Evolutionary conservation across 305 asterid genomes (phyloP).

Genomic region (Rubia balearica): DNA sequence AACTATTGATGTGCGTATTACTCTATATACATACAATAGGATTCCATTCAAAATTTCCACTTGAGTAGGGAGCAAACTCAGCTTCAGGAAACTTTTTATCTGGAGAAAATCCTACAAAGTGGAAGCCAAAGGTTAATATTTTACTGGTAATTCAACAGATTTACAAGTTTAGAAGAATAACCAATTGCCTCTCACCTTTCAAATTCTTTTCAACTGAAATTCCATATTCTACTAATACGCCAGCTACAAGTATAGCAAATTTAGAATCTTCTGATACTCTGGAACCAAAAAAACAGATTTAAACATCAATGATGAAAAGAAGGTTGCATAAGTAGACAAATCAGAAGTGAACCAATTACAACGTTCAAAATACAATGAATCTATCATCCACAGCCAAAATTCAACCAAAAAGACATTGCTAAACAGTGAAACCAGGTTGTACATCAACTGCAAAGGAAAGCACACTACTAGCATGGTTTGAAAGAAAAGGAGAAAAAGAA

Average conservation of each 20-base stretch:
- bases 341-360: background rate
- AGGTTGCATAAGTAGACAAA: conserved; percentile 23
- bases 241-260: conserved; percentile 66
- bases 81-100: conserved; percentile 88
- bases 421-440: background rate
- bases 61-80: conserved; percentile 74
- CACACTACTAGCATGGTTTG: background rate
- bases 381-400: background rate
- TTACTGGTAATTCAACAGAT: background rate
- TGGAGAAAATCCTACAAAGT: conserved; percentile 77
- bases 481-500: background rate
- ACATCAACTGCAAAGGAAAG: background rate
- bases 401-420: background rate
- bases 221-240: conserved; percentile 80
- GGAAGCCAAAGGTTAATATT: conserved; percentile 12
- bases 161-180: conserved; percentile 11
- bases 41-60: conserved; percentile 75
- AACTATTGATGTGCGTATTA: conserved; percentile 5
- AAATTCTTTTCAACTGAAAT: conserved; percentile 36
- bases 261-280: conserved; percentile 58
- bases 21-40: conserved; percentile 58
- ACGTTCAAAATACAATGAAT: background rate
- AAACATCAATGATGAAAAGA: conserved; percentile 9
- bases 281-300: conserved; percentile 20
- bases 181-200: conserved; percentile 37